Conservation (phyloP, 2,329 filamentous ascomycete genomes). For the Sporothrix schenckii region DNA sequence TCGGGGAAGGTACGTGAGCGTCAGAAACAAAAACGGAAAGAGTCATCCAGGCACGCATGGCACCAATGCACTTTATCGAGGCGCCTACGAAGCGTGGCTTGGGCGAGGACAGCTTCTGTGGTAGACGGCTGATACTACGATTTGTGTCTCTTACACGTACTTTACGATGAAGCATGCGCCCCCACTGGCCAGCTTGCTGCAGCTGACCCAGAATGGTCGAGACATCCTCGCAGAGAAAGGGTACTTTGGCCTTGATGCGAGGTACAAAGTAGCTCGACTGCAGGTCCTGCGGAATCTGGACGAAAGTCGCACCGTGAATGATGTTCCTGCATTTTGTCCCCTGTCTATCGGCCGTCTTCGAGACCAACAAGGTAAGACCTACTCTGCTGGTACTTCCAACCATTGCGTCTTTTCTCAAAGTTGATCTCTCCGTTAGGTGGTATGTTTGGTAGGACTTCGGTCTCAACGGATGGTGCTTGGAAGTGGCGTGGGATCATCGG, state of each 20-base stretch:
- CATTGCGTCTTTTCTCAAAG: not conserved
- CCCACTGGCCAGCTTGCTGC: not conserved
- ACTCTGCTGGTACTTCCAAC: not conserved
- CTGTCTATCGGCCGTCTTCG: not conserved
- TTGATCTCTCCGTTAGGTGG: not conserved
- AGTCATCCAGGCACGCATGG: conserved; percentile 17
- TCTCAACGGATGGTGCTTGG: not conserved
- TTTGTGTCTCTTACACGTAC: conserved; percentile 6
- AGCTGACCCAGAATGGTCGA: conserved; percentile 2
- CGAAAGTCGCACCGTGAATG: not conserved
- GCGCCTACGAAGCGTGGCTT: too few species aligned
- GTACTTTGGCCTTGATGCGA: not conserved
- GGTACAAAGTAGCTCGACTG: conserved; percentile 1
- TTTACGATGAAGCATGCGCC: not conserved
- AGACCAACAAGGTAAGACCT: not conserved
- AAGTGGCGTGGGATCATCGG: not conserved
- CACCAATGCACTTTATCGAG: not conserved
- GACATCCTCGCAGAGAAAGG: not conserved
- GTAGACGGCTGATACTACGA: not conserved
- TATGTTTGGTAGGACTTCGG: not conserved
- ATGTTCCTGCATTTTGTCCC: not conserved
- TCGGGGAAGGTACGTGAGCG: not conserved
- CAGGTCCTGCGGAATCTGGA: conserved; percentile 21
- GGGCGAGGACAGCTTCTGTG: not conserved
- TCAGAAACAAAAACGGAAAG: conserved; percentile 5